Evolutionary conservation across 2,329 filamentous ascomycete species (phyloP), one percentile per base, ranked within the genome.

Genomic region (Aulographum hederae): DNA sequence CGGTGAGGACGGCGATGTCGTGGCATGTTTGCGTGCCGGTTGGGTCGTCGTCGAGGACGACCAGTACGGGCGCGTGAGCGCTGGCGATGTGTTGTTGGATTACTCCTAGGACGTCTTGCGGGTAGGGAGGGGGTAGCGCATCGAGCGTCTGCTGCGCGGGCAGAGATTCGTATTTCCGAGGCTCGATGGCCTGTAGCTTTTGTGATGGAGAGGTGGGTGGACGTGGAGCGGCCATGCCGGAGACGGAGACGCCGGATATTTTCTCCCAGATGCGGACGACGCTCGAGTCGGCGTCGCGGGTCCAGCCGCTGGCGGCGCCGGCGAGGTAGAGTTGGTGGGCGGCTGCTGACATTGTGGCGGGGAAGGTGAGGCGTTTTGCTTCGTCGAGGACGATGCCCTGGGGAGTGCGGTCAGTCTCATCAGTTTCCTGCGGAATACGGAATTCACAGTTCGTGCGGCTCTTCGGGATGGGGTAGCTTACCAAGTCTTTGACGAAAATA

Each of bases 271-370:
- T 55, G 32, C 65, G 63, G n/a, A 71, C 63, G 41, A 69, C 54
- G 11, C 61, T 58, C 2, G 65, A 63, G 38, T 71, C 67, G 39
- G 70, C 67, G 32, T 65, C 53, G 11, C 57, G 44, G 1, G 62
- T 58, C 38, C 57, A 71, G 8, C 73, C 74, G 26, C 65, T 63
- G 16, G 65, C 57, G 5, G 77, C 48, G 11, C 63, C 69, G 18
- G 66, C 52, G 34, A 75, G 63, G 45, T 76, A 78, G 18, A 67
- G 60, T 47, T 77, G 71, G 50, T 79, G 74, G 8, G 73, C 71
- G 0, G 63, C 59, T 23, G 62, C 64, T 34, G 65, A 67, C 45
- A 80, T 64, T 0, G 69, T 69, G 1, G 64, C 64, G 0, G 70
- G 63, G 46, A 75, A 78, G 4, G 11, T 26, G 33, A 6, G 26